Base-by-base conservation (phyloP, 83 land plant species). In the Picea abies region DNA sequence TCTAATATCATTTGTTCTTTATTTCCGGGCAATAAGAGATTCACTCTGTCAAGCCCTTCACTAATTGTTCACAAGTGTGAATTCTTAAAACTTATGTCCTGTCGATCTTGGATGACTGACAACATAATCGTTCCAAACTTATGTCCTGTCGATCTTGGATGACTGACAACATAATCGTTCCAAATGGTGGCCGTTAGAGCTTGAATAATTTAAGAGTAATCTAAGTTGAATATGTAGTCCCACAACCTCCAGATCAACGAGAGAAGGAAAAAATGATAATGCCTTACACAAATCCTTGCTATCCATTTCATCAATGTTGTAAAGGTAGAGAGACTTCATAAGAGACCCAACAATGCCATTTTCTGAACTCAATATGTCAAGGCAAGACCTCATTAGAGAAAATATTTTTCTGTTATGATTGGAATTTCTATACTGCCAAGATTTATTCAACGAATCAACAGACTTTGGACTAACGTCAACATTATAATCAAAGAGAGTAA, bases 241-340 rank as follows among this genome's bases (percentile, higher is more conserved):
- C 79, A 95, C 90, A 80, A 93, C 80, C 80, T 92, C 95, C 68
- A 95, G 83, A 80, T 95, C 96, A 82, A 87, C 80, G 61, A 95
- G 88, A 83, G 87, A 88, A n/a, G 89, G 91, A 80, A 94, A 95
- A 10, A 91, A 85, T 47, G 89, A 79, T 66, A 95, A 58, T 56
- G 94, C 96, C 35, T 35, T 75, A 85, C 87, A 87, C 71, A 95
- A 86, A 67, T 86, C 78, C 52, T 87, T 35, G 79, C 72, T 87
- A 64, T 95, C 96, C 89, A 95, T 87, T 79, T 88, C 86, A 41
- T 92, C 93, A 83, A 95, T 90, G 64, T 95, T 90, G 90, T 89
- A 90, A 25, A 95, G 90, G 72, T 92, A 93, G 63, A 95, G 84
- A 19, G 80, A 84, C 82, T 82, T 93, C 86, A 95, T 84, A n/a